These are phyloP conservation scores for Penicillium malachiteum DNA, from an alignment of 495 filamentous ascomycete species.

Conservation along the genomic window DNA sequence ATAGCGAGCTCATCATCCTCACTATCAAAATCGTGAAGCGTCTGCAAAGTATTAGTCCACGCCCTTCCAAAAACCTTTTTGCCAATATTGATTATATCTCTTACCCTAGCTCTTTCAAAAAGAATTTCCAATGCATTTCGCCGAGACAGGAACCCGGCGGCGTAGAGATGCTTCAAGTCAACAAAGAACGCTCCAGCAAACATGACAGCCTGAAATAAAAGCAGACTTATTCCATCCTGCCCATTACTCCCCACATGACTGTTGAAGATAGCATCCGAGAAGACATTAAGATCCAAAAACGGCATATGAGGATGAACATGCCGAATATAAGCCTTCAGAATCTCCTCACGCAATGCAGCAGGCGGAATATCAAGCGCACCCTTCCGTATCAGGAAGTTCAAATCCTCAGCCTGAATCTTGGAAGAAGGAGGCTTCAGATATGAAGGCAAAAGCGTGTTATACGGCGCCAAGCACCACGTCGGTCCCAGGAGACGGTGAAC, in stretches of 20 bases:
- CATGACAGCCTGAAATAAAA: conserved; percentile 71
- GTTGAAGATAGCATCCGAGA: conserved; percentile 54
- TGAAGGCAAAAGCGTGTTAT: conserved; percentile 5
- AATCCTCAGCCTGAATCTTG: conserved; percentile 1
- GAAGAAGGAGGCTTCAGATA: conserved; percentile 6
- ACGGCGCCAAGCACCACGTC: conserved; percentile 10
- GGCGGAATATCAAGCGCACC: conserved; percentile 9
- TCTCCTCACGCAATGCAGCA: not conserved
- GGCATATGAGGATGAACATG: conserved; percentile 75
- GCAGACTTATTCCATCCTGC: conserved; percentile 59
- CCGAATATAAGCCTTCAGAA: conserved; percentile 13
- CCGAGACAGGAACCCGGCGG: conserved; percentile 52
- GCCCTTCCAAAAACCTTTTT: too few species aligned
- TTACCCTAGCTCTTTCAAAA: conserved; percentile 11
- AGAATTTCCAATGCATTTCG: conserved; percentile 9
- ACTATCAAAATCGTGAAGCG: conserved; percentile 13
- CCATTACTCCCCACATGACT: conserved; percentile 36
- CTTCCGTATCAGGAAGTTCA: conserved; percentile 8
- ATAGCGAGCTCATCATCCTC: conserved; percentile 10
- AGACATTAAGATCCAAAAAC: conserved; percentile 62
- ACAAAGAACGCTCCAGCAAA: conserved; percentile 68
- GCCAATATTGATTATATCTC: not conserved
- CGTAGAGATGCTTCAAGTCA: conserved; percentile 56
- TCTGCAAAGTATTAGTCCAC: not conserved
- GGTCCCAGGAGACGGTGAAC: conserved; percentile 13